Evolutionary conservation across 2,329 filamentous ascomycete species (phyloP), one percentile per base, ranked within the genome.

Genomic region (Penicillium sp.): DNA sequence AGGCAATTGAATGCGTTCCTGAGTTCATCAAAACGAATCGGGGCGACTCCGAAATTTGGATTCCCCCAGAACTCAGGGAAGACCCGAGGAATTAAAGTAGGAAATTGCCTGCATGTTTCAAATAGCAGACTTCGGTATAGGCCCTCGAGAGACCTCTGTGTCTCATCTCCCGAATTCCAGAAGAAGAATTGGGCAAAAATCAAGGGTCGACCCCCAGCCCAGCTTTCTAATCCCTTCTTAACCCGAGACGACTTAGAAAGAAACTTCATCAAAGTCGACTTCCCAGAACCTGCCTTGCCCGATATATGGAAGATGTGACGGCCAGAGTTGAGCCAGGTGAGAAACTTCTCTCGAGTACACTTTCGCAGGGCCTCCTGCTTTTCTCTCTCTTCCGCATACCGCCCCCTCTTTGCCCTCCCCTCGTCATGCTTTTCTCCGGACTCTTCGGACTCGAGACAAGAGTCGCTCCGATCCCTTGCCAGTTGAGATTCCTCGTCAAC

Each of bases 231-330:
- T 23, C 60, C 56, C 3, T 67, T 31, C 8, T 45, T 56, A 3
- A 74, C 72, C 1, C 58, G 57, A 1, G 60, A n/a, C 25, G 73
- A 63, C 27, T 72, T 62, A 48, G 57, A 69, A 3, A 79, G 66
- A 50, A 75, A 75, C 54, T 78, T 80, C 75, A 81, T 78, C n/a
- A 81, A 56, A 0, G 77, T 81, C 0, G 78, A 80, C 54, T 81
- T 81, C 7, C 79, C 79, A 13, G 77, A 77, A 19, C 79, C 79
- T 0, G 78, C 73, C 47, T 79, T 81, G 1, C 80, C 80, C 25
- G 70, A 72, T 16, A 81, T 72, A 72, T 76, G 78, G 58, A 68
- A 77, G 1, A 72, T 47, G 2, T 59, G 57, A 21, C 57, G 23
- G 2, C 59, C 64, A 0, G 26, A 46, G 21, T 58, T 52, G 2